Evolutionary conservation across 108 stramenopile genomes (phyloP).

Genomic region (Discostella stelligeroides): DNA sequence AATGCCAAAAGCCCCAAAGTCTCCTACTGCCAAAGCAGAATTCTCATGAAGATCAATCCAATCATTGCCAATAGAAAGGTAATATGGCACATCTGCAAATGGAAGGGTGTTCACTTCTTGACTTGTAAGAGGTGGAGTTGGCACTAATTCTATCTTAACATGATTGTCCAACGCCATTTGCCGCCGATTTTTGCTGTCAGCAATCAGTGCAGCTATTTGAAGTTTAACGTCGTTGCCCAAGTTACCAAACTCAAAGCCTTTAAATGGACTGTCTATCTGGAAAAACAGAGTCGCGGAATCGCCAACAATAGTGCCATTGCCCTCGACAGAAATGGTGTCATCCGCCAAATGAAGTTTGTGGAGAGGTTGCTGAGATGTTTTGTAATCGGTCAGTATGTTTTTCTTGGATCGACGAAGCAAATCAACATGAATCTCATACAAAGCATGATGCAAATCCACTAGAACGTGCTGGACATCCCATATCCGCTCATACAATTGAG

Average conservation of each 20-base stretch:
- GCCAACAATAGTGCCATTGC: conserved; percentile 26
- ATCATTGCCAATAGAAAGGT: conserved; percentile 24
- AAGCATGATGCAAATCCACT: conserved; percentile 23
- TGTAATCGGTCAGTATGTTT: neutral
- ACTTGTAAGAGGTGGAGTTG: conserved; percentile 1
- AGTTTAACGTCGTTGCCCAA: neutral
- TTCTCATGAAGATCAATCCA: neutral
- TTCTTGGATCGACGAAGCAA: conserved; percentile 6
- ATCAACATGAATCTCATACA: conserved; percentile 23
- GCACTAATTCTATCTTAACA: conserved; percentile 4
- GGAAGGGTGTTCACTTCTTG: neutral
- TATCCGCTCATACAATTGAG: conserved; percentile 10
- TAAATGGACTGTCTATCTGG: conserved; percentile 24
- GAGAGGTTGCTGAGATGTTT: conserved; percentile 6
- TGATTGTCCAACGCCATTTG: neutral
- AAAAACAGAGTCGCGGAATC: conserved; percentile 22
- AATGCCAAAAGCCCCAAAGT: conserved; percentile 17
- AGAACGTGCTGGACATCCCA: conserved; percentile 15
- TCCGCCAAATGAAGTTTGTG: conserved; percentile 20
- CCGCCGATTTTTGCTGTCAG: neutral
- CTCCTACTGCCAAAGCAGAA: conserved; percentile 13
- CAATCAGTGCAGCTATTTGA: neutral
- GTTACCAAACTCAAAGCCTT: conserved; percentile 5
- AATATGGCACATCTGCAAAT: conserved; percentile 26
- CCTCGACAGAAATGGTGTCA: conserved; percentile 8